Conservation (phyloP, 2,329 filamentous ascomycete species). For the Fusarium pseudoanthophilum region DNA sequence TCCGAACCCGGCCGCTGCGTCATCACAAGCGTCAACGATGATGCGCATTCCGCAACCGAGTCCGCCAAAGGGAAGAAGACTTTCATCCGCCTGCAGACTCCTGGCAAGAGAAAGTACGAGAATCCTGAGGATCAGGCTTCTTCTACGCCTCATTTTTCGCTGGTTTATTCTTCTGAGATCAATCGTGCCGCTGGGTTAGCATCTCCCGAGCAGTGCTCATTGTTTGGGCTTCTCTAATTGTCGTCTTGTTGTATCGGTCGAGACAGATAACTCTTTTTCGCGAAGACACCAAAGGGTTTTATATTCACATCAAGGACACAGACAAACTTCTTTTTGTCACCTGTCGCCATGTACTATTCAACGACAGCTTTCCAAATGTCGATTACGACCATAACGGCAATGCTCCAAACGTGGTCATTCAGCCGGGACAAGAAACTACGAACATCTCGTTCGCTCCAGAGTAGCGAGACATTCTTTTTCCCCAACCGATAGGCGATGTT, state of each 20-base stretch:
- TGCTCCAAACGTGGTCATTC: too few relatives aligned
- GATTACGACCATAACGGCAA: too few relatives aligned
- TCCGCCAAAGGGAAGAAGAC: accelerated
- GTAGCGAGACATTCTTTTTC: not conserved
- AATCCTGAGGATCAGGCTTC: too few relatives aligned
- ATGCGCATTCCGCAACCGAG: not conserved
- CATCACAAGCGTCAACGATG: not conserved
- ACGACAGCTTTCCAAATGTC: too few relatives aligned
- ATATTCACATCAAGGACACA: too few relatives aligned
- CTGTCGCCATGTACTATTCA: too few relatives aligned
- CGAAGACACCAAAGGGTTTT: too few relatives aligned
- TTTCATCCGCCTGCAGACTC: accelerated
- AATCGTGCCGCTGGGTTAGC: not conserved
- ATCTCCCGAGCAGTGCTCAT: not conserved
- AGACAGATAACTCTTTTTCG: not conserved
- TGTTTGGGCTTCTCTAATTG: not conserved
- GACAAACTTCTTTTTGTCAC: too few relatives aligned
- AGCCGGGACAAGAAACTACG: too few relatives aligned
- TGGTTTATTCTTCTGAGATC: not conserved
- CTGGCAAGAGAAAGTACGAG: not conserved
- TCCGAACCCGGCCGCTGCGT: not conserved
- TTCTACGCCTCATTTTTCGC: not conserved
- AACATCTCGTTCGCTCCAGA: not conserved
- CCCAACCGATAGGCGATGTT: not conserved
- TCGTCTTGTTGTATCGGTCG: not conserved